Base-by-base conservation (phyloP, 495 filamentous ascomycete genomes). In the Penicillium simplicissimum region DNA sequence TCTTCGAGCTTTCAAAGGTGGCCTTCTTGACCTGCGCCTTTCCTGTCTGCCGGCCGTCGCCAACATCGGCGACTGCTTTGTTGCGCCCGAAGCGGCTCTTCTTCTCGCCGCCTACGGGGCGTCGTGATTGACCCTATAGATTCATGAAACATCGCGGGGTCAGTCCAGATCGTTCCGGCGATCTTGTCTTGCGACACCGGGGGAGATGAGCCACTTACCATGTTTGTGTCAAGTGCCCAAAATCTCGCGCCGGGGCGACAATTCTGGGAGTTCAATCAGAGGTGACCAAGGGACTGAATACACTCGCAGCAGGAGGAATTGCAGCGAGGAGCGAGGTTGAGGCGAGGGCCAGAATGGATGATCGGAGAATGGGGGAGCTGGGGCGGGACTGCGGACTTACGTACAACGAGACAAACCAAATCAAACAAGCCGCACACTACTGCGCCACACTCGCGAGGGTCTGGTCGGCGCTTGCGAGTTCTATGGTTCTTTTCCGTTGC, bases 1-100 rank as follows among this genome's bases (percentile, higher is more conserved):
- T 98, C 85, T 97, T 97, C 55, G 87, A 90, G 23, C 85, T 92
- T 76, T 99, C 96, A 76, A 94, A 99, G 23, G 88, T 88, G 52
- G 96, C 96, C 80, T 97, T 98, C 78, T 92, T 94, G 64, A 96
- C 89, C 76, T 90, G 90, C 42, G 84, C 79, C 69, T 86, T 86
- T 65, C 82, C 79, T 61, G 72, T 55, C 65, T 71, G 67, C 47
- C 79, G 76, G 21, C 76, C 77, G 67, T 80, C 79, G 63, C 79
- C 76, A 40, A 78, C 71, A 62, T 81, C 79, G 57, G 77, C 77
- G 58, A 66, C 71, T 23, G 71, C 77, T 68, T 81, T 81, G 57
- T 72, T 75, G 65, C 79, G 79, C 63, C 79, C 79, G 59, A 81
- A 81, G 15, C 78, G 76, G 66, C 75, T 78, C 69, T 79, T 79